A percentile compares a stretch with the other conserved stretches of the same genome.
phyloP scores from a whole-genome alignment of 257 asterid species.

The Cynanchum wilfordii region DNA sequence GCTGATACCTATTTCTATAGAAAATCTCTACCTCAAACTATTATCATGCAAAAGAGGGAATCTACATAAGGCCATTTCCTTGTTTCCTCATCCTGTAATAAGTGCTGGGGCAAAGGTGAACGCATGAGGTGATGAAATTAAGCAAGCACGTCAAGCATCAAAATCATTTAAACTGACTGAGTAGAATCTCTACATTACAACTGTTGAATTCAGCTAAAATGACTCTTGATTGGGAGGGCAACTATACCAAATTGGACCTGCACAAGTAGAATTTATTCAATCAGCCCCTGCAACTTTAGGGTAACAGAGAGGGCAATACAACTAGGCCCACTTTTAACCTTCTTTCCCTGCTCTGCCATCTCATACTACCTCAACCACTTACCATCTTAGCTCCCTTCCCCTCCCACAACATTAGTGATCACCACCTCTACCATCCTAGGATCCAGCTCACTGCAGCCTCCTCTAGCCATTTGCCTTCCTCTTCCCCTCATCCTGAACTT shows the following conservation, averaged over 20 bases:
- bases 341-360: not conserved
- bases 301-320: no score
- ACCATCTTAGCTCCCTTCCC: not conserved
- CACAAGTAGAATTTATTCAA: not conserved
- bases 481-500: not conserved
- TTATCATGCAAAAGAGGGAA: no score
- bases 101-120: not conserved
- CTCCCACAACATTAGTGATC: not conserved
- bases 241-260: not conserved
- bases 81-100: not conserved
- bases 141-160: not conserved
- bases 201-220: not conserved
- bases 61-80: not conserved
- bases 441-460: not conserved
- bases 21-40: no score
- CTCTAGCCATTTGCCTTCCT: not conserved
- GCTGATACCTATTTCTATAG: no score
- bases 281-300: no score
- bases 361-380: not conserved
- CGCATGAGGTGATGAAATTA: not conserved
- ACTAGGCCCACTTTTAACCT: not conserved
- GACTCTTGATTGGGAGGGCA: not conserved
- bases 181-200: not conserved
- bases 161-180: not conserved
- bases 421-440: not conserved